Base-by-base conservation (phyloP, 1,284 basidiomycete genomes). In the Leccinum huronense region DNA sequence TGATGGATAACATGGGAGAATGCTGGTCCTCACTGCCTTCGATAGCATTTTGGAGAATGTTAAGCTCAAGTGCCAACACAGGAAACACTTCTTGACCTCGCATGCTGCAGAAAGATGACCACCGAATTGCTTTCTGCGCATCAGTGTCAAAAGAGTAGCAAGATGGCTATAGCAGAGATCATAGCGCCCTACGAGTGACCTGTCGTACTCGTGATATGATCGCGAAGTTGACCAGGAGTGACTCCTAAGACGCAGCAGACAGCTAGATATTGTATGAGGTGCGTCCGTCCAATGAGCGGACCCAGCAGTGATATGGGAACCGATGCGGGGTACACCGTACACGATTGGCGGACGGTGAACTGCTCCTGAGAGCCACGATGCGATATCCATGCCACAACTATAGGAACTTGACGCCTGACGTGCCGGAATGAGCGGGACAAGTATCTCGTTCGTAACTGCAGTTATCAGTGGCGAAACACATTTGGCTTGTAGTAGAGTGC, bases 41-140 rank as follows among this genome's bases (percentile, higher is more conserved):
- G 66, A 97, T 79, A 45, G 94, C 85, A 72, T 98, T 94, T 72
- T 91, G 85, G 65, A 97, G 85, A 67, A 98, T 89, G 68, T 84
- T 82, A 6, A 97, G 96, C 73, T 97, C 94, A 63, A 98, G 80
- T 1, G 96, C 87, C 64, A 96, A 86, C 34, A 95, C 82, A n/a
- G 97, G 97, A 86, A 99, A 99, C 19, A 90, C 88, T 74, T 95
- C 89, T 79, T 98, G 95, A 51, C 93, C 95, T 64, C 96, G 91
- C 67, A 96, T 86, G 71, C 95, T 94, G 70, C 93, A 91, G 81
- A 90, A 96, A 84, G 98, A 97, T 55, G 97, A 86, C 86, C 96
- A 95, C 71, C 84, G 89, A 70, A 97, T 77, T 31, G 94, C 94
- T 78, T 97, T 96, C 75, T 83, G 80, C 16, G 88, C 84, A 77